Evolutionary conservation across 2,329 filamentous ascomycete species (phyloP).

Genomic region (Stemphylium vesicarium): DNA sequence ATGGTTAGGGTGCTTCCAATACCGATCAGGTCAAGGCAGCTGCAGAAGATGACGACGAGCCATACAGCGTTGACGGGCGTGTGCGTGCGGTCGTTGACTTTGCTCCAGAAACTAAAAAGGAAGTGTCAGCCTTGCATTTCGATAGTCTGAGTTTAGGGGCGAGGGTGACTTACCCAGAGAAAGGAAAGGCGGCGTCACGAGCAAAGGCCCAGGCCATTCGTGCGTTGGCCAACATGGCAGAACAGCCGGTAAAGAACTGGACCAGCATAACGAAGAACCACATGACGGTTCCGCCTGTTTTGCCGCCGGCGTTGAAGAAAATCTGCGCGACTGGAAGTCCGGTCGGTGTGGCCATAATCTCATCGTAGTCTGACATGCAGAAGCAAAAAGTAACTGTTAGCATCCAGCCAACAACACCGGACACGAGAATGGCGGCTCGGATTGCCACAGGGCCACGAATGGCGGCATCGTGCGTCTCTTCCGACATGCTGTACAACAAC

Average conservation of each 20-base stretch:
- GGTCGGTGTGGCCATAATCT: slow-evolving; percentile 62
- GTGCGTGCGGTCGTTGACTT: slow-evolving; percentile 60
- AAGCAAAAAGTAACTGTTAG: slow-evolving; percentile 69
- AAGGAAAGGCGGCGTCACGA: slow-evolving; percentile 66
- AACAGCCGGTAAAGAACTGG: slow-evolving; percentile 69
- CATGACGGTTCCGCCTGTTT: slow-evolving; percentile 63
- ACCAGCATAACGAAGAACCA: slow-evolving; percentile 68
- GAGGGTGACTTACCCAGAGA: slow-evolving; percentile 56
- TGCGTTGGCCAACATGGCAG: slow-evolving; percentile 68
- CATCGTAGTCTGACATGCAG: slow-evolving; percentile 65
- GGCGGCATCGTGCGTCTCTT: slow-evolving; percentile 70
- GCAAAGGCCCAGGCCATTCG: slow-evolving; percentile 68
- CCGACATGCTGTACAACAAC: slow-evolving; percentile 60
- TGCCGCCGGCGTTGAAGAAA: slow-evolving; percentile 66
- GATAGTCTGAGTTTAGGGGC: not conserved
- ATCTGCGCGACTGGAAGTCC: slow-evolving; percentile 65
- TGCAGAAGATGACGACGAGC: slow-evolving; percentile 66
- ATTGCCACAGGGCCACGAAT: slow-evolving; percentile 67
- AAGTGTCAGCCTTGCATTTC: slow-evolving; percentile 21
- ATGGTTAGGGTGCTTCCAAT: slow-evolving; percentile 60
- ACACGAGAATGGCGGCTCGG: slow-evolving; percentile 64
- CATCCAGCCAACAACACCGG: slow-evolving; percentile 66
- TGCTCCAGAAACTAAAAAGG: slow-evolving; percentile 55
- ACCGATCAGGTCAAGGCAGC: slow-evolving; percentile 58
- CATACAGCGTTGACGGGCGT: slow-evolving; percentile 69